Base-by-base conservation (phyloP, 305 asterid species). In the Solanum hybrid region DNA sequence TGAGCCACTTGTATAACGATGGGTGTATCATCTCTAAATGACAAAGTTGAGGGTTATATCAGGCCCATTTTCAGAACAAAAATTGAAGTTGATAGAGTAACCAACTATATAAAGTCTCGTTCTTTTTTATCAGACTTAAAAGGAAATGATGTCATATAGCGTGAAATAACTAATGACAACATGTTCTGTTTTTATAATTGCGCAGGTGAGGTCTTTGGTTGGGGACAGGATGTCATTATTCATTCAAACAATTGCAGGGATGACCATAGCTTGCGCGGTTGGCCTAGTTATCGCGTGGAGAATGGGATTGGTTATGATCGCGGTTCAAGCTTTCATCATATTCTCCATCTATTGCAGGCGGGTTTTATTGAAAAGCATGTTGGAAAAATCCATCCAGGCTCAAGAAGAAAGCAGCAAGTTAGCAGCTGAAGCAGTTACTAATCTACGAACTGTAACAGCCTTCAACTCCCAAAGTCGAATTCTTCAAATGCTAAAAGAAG, bases 401-500 rank as follows among this genome's bases (percentile, higher is more conserved):
- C 98, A 97, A 86, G 94, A 92, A 5, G 96, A 97, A 89, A 95
- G 98, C 82, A 95, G 99, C 93, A 97, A 94, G 90, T 93, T 97
- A 0, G 99, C 99, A 4, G 98, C 97, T 1, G 99, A 97, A 90
- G 99, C 99, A 0, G 98, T 96, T 86, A 93, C 98, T 38, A 97
- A 97, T 91, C 96, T 97, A 9, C 94, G 96, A 29, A 96, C 97
- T 0, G 95, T 97, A 72, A 92, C 99, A 0, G 94, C 98, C 24
- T 97, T 96, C 86, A 94, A 96, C 11, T 96, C 99, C 27, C 99
- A 96, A 71, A 87, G 91, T 2, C 94, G 98, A 4, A 96, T 97
- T 19, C 94, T 97, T 71, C 92, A 92, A 88, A 95, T 96, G 98
- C 98, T 97, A 5, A 94, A 93, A 87, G 89, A 90, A 80, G 94